Conservation (phyloP, 257 asterid genomes). For the Catharanthus roseus region DNA sequence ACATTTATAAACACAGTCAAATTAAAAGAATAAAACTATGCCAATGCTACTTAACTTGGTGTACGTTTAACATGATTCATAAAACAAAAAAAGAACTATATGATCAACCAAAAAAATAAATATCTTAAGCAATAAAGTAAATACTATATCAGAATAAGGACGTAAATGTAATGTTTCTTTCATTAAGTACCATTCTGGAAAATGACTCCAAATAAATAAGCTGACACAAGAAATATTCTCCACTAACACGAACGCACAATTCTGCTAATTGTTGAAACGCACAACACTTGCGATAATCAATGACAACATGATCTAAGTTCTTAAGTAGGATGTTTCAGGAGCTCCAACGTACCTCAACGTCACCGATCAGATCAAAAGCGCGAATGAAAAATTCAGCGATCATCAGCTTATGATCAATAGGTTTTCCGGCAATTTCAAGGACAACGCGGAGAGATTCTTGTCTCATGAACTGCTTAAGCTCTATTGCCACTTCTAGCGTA, state of each 20-base stretch:
- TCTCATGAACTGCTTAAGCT: constrained; percentile 53
- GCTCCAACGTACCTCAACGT: constrained; percentile 51
- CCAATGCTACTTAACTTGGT: background rate
- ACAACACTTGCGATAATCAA: background rate
- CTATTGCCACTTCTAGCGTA: constrained; percentile 30
- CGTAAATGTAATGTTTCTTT: background rate
- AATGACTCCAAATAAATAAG: background rate
- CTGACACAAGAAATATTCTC: background rate
- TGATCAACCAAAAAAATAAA: background rate
- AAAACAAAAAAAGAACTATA: no score
- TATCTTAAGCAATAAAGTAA: background rate
- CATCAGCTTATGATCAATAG: constrained; percentile 52
- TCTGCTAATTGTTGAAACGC: background rate
- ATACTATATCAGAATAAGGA: background rate
- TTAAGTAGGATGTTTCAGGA: background rate
- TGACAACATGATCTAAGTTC: background rate
- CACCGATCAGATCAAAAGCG: constrained; percentile 62
- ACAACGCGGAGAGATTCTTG: constrained; percentile 50
- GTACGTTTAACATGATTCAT: background rate
- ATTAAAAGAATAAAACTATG: background rate
- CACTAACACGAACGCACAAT: background rate
- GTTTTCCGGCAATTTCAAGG: constrained; percentile 46
- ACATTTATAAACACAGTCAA: no score
- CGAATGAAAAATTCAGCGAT: constrained; percentile 61
- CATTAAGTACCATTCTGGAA: no score